Percentiles rank a stretch among this genome's conserved stretches.
Conservation (phyloP, 768 basidiomycete genomes). For the Lactifluus rugatus region DNA sequence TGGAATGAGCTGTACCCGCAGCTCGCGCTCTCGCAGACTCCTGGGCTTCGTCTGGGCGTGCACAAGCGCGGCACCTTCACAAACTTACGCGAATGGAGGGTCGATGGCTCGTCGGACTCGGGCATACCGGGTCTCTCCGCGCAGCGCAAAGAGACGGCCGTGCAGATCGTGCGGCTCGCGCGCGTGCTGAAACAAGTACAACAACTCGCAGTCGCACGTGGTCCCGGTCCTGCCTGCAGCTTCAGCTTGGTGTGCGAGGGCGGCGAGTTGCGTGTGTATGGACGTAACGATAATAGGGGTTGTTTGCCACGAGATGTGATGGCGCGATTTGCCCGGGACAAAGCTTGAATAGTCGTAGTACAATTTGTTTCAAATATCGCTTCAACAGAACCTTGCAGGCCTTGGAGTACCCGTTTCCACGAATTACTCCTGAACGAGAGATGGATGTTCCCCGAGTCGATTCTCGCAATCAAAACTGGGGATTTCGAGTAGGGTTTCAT, state of each 20-base stretch:
- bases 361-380: too few species aligned
- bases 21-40: conserved; percentile 59
- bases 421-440: too few species aligned
- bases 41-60: conserved; percentile 47
- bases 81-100: conserved; percentile 36
- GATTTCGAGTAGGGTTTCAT: too few species aligned
- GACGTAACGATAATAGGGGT: neutral
- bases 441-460: too few species aligned
- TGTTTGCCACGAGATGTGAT: conserved; percentile 3
- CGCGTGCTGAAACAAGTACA: conserved; percentile 10
- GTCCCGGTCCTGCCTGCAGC: neutral
- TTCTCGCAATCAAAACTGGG: too few species aligned
- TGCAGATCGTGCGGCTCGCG: conserved; percentile 10
- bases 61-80: conserved; percentile 48
- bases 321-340: neutral
- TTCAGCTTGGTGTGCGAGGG: conserved; percentile 7
- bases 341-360: too few species aligned
- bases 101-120: conserved; percentile 17
- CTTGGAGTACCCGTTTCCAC: too few species aligned
- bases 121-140: neutral
- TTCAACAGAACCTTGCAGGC: too few species aligned
- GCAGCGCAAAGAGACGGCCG: neutral
- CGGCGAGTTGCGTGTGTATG: conserved; percentile 2
- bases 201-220: conserved; percentile 9
- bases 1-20: conserved; percentile 60